Base-by-base conservation (phyloP, 257 asterid species). In the Scutellaria barbata region DNA sequence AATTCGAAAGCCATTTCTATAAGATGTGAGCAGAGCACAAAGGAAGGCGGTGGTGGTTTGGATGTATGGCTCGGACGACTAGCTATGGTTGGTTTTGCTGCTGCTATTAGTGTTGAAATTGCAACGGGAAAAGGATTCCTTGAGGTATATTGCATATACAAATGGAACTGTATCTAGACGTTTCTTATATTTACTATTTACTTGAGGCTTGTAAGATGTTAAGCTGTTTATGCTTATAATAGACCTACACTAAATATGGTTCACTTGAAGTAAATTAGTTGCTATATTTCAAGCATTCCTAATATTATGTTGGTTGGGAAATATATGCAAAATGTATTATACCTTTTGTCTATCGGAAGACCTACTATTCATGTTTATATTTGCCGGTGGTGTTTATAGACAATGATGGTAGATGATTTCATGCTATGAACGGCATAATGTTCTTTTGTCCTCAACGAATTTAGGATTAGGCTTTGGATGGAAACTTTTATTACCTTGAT, bases 41-140 rank as follows among this genome's bases (percentile, higher is more conserved):
- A 92, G 52, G 91, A 75, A 1, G 87, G 89, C 33, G 68, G 61
- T 25, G 66, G 64, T 65, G 81, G 90, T 64, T 56, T 94, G 72
- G 96, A 94, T 41, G 81, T 91, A 63, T 94, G 99, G 96, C 86
- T 88, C 37, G 99, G 98, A 40, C 85, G 96, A 45, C 56, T 90
- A 1, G 97, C 98, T 16, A 94, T 94, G 98, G 41, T 84, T 74
- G 92, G 96, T 59, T 92, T 92, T 80, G 96, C 96, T 39, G 80
- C 82, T 40, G 95, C 90, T 59, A 67, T 94, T 65, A 88, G 77
- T 68, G 88, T 91, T 53, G 99, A 91, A 77, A 69, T 91, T 43
- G 81, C 79, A 0, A 89, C 99, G 5, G 99, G 98, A 48, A 91
- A 89, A 86, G 99, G 96, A 48, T 95, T 85, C 55, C 81, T 82